Evolutionary conservation across 2,329 filamentous ascomycete genomes (phyloP), one percentile per base, ranked within the genome.

Genomic region (Stagonosporopsis chrysanthemi): DNA sequence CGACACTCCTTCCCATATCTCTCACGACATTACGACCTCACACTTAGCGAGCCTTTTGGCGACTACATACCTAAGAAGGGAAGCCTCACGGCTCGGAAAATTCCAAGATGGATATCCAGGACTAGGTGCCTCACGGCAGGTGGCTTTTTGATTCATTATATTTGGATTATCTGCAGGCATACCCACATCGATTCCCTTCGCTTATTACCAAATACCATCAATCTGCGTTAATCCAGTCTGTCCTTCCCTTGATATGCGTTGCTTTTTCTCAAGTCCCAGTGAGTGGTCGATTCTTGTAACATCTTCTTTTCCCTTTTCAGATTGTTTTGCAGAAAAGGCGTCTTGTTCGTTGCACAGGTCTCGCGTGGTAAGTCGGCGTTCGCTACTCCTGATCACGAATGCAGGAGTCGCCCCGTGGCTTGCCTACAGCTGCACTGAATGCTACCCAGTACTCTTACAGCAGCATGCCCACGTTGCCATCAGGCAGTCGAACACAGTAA

Each of bases 1-100:
- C 50, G 23, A 52, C 60, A 50, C 61, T 64, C 60, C 61, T 65
- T 60, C 63, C 42, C 49, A 31, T 12, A 31, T 11, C 50, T 35
- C 38, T 64, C 55, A 67, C 62, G 54, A 68, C 39, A 39, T 55
- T 52, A 53, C 43, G 35, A 57, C 45, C 60, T 28, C 50, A 40
- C 62, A 68, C 56, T 56, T 56, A 61, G 56, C 56, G 43, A 59
- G 61, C 68, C 67, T 69, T 67, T 57, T 62, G 62, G 67, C 71
- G 61, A 54, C 22, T 60, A 47, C 53, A 65, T 63, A 63, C 57
- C 45, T 60, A 68, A 72, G 71, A 72, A 61, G 56, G 61, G 64
- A 67, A 59, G 72, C 73, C 72, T 74, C 72, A 62, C 73, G 71
- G 73, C 72, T 63, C 58, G 69, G 64, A 70, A 62, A 60, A 60